Conservation (phyloP, 768 basidiomycete species). For the Amanita rimosa region DNA sequence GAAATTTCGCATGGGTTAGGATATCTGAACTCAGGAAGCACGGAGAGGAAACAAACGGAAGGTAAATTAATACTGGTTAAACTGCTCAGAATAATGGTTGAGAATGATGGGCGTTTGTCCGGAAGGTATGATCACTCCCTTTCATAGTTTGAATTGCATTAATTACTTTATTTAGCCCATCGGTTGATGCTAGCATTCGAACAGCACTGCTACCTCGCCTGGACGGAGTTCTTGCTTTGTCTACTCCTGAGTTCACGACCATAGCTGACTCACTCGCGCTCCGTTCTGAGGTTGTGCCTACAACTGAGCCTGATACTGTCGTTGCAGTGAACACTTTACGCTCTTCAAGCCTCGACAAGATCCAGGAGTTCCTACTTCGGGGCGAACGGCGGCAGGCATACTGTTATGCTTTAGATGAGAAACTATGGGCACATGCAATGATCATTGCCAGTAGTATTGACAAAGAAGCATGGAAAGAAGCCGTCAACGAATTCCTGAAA, state of each 20-base stretch:
- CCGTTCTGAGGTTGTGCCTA: not conserved
- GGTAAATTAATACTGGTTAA: slow-evolving; percentile 67
- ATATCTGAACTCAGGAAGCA: slow-evolving; percentile 45
- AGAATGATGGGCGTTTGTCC: slow-evolving; percentile 79
- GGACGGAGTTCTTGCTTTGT: slow-evolving; percentile 17
- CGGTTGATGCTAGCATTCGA: slow-evolving; percentile 67
- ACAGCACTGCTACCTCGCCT: slow-evolving; percentile 56
- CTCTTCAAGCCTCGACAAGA: slow-evolving; percentile 58
- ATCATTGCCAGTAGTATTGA: slow-evolving; percentile 89
- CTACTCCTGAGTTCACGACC: slow-evolving; percentile 18
- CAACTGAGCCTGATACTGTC: slow-evolving; percentile 25
- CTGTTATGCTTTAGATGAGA: slow-evolving; percentile 79
- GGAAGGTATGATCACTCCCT: slow-evolving; percentile 51
- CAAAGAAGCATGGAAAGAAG: slow-evolving; percentile 89
- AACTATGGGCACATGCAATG: slow-evolving; percentile 93
- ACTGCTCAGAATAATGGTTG: slow-evolving; percentile 70
- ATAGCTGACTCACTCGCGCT: slow-evolving; percentile 19
- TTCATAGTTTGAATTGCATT: not conserved
- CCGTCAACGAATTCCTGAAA: slow-evolving; percentile 74
- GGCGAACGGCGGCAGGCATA: slow-evolving; percentile 85
- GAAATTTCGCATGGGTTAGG: slow-evolving; percentile 72
- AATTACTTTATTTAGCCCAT: slow-evolving; percentile 25
- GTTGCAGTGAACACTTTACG: slow-evolving; percentile 50
- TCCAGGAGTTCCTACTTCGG: slow-evolving; percentile 67
- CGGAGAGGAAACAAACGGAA: slow-evolving; percentile 52